Conservation (phyloP, 2,329 filamentous ascomycete species). For the Bipolaris victoriae region DNA sequence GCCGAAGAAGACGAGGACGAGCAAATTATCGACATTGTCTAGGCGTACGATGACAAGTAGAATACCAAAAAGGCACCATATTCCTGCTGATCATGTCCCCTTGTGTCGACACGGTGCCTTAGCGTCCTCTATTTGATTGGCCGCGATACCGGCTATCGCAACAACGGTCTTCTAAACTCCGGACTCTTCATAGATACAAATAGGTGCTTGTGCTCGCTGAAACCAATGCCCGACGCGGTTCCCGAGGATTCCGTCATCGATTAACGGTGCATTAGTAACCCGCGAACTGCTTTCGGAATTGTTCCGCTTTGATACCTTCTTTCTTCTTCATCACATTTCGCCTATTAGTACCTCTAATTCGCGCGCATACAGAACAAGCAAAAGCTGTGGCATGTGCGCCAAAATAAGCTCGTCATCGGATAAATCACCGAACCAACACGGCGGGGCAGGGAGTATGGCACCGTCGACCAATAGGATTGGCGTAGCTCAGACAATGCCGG, state of each 20-base stretch:
- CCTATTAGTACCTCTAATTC: slow-evolving; percentile 2
- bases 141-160: slow-evolving; percentile 21
- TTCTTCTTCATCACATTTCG: neutral
- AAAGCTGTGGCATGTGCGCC: slow-evolving; percentile 2
- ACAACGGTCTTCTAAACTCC: slow-evolving; percentile 3
- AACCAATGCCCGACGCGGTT: neutral
- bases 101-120: neutral
- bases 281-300: neutral
- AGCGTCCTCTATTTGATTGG: slow-evolving; percentile 17
- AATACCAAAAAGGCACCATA: slow-evolving; percentile 2
- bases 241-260: slow-evolving; percentile 17
- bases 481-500: neutral
- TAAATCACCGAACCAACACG: neutral
- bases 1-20: slow-evolving; percentile 47
- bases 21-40: slow-evolving; percentile 45
- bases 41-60: slow-evolving; percentile 1
- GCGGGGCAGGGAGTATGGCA: neutral
- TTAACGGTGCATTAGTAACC: neutral
- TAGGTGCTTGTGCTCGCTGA: neutral
- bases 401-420: neutral
- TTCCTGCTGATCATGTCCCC: neutral
- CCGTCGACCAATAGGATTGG: neutral
- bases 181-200: slow-evolving; percentile 19
- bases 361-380: neutral
- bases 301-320: neutral